phyloP scores from a whole-genome alignment of 2,329 filamentous ascomycete species.

The Hortaea werneckii region DNA sequence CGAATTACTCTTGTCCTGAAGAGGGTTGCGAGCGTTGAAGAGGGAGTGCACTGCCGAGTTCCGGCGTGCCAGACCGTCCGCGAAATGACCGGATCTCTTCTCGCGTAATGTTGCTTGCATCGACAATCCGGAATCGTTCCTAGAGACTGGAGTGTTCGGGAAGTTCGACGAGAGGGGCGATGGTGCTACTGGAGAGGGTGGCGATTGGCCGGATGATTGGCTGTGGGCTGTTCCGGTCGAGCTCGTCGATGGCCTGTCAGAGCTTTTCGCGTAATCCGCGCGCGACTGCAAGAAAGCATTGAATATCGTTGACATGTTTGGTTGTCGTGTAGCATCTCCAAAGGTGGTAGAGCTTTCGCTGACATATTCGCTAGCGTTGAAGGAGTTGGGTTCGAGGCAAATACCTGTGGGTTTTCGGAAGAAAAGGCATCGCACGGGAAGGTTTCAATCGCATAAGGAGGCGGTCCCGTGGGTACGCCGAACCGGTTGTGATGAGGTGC shows the following conservation, averaged over 20 bases:
- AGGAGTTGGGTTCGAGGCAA: slow-evolving; percentile 58
- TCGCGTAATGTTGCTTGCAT: slow-evolving; percentile 78
- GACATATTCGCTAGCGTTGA: slow-evolving; percentile 78
- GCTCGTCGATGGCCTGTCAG: slow-evolving; percentile 70
- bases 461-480: slow-evolving; percentile 78
- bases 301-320: slow-evolving; percentile 60
- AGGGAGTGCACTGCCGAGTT: slow-evolving; percentile 61
- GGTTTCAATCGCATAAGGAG: slow-evolving; percentile 84
- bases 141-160: slow-evolving; percentile 68
- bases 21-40: slow-evolving; percentile 17
- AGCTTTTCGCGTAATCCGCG: slow-evolving; percentile 41
- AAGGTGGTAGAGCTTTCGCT: slow-evolving; percentile 84
- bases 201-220: slow-evolving; percentile 34
- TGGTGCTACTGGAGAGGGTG: slow-evolving; percentile 59
- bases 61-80: slow-evolving; percentile 50
- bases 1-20: slow-evolving; percentile 22
- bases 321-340: slow-evolving; percentile 49
- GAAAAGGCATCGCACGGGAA: slow-evolving; percentile 86
- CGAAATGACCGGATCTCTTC: slow-evolving; percentile 79
- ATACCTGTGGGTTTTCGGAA: slow-evolving; percentile 73
- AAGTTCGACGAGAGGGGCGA: slow-evolving; percentile 74
- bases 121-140: slow-evolving; percentile 85
- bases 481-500: slow-evolving; percentile 82
- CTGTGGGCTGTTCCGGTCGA: slow-evolving; percentile 37
- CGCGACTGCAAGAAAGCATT: slow-evolving; percentile 81